Conservation (phyloP, 495 filamentous ascomycete species). For the Neurospora intermedia region DNA sequence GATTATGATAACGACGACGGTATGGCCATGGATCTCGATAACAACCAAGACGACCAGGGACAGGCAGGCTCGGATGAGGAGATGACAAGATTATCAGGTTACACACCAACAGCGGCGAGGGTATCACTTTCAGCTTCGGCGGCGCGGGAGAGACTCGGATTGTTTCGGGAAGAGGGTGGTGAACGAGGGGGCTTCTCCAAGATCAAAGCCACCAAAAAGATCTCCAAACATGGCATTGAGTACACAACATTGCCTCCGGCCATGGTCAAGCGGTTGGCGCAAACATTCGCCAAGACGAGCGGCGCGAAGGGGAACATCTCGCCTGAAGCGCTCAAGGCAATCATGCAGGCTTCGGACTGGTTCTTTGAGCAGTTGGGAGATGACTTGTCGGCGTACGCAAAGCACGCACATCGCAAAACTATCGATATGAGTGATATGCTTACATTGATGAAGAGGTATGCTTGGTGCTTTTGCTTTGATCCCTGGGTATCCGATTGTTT, state of each 20-base stretch:
- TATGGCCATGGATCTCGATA: slow-evolving; percentile 9
- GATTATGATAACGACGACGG: slow-evolving; percentile 18
- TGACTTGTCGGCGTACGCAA: slow-evolving; percentile 67
- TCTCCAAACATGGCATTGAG: slow-evolving; percentile 64
- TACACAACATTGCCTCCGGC: slow-evolving; percentile 62
- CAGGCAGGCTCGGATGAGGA: slow-evolving; percentile 9
- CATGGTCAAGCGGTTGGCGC: slow-evolving; percentile 66
- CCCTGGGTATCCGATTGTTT: slow-evolving; percentile 13
- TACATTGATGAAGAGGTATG: slow-evolving; percentile 69
- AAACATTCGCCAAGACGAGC: slow-evolving; percentile 51
- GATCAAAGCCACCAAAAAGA: slow-evolving; percentile 44
- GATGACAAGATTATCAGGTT: not conserved
- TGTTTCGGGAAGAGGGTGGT: not conserved
- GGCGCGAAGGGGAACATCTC: slow-evolving; percentile 56
- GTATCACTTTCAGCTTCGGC: not conserved
- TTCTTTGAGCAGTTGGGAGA: slow-evolving; percentile 81
- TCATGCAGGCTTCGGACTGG: slow-evolving; percentile 73
- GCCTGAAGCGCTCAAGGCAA: slow-evolving; percentile 58
- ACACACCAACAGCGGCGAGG: not conserved
- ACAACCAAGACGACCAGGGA: slow-evolving; percentile 6
- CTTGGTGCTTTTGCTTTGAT: slow-evolving; percentile 22
- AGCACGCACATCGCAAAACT: slow-evolving; percentile 71
- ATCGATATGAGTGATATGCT: slow-evolving; percentile 80
- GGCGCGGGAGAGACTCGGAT: not conserved
- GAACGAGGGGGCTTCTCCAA: slow-evolving; percentile 7